A percentile compares a stretch with the other conserved stretches of the same genome.
These are phyloP conservation scores for Boletus rufocinnamomeus DNA, from an alignment of 768 basidiomycete species.

Conservation along the genomic window DNA sequence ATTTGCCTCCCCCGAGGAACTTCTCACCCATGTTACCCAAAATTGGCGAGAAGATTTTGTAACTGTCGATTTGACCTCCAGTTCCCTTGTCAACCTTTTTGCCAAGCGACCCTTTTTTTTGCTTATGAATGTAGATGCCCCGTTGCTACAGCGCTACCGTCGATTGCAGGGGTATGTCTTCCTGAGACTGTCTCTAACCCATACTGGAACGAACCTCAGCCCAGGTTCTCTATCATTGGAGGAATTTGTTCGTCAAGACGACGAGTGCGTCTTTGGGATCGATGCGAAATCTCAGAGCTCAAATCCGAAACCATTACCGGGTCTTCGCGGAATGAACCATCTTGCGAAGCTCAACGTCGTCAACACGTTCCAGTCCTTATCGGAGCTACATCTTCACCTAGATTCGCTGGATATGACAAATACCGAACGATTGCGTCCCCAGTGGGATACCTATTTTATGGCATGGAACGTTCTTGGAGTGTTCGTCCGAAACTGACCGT, in stretches of 20 bases:
- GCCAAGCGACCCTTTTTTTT: slow-evolving; percentile 89
- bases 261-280: slow-evolving; percentile 64
- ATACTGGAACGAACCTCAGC: slow-evolving; percentile 21
- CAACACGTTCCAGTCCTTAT: slow-evolving; percentile 61
- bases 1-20: slow-evolving; percentile 49
- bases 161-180: slow-evolving; percentile 54
- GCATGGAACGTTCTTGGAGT: slow-evolving; percentile 40
- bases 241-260: slow-evolving; percentile 74
- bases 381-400: slow-evolving; percentile 61
- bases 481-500: slow-evolving; percentile 7
- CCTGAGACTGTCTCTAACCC: neutral
- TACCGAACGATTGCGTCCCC: slow-evolving; percentile 75
- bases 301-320: neutral
- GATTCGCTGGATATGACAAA: slow-evolving; percentile 70
- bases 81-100: slow-evolving; percentile 64
- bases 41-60: slow-evolving; percentile 84
- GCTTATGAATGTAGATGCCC: slow-evolving; percentile 82
- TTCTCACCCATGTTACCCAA: slow-evolving; percentile 76
- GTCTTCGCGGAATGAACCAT: slow-evolving; percentile 36
- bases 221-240: slow-evolving; percentile 50
- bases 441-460: slow-evolving; percentile 99
- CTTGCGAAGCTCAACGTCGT: slow-evolving; percentile 60
- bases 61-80: slow-evolving; percentile 66
- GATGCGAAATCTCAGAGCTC: slow-evolving; percentile 24
- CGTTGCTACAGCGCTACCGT: slow-evolving; percentile 65